These are phyloP conservation scores for Thuidium tamariscinum DNA, from an alignment of 225 moss, liverwort and hornwort genomes.

Conservation along the genomic window DNA sequence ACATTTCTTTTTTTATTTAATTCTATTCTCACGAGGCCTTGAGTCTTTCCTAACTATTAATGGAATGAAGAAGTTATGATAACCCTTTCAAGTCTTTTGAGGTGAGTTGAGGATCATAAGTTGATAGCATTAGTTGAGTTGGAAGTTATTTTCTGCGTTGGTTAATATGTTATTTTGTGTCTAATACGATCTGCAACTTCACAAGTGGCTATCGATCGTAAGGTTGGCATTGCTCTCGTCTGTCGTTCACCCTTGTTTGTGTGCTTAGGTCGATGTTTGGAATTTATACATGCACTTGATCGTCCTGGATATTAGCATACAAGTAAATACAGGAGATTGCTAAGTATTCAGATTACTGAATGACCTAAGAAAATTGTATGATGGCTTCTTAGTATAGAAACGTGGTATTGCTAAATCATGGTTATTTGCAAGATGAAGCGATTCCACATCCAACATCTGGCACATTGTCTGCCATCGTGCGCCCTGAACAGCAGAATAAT, in stretches of 20 bases:
- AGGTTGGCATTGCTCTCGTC: background rate
- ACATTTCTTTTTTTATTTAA: background rate
- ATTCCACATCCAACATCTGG: conserved; percentile 43
- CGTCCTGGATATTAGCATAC: background rate
- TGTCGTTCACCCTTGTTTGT: background rate
- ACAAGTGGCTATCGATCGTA: background rate
- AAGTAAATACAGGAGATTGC: background rate
- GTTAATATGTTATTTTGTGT: background rate
- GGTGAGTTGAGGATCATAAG: background rate
- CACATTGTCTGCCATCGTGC: conserved; percentile 32
- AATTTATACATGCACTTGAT: background rate
- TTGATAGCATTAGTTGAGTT: background rate
- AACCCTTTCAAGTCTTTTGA: background rate
- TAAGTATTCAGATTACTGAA: background rate
- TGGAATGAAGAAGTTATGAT: background rate
- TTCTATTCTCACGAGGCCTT: background rate
- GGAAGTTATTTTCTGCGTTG: background rate
- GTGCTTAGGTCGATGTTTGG: background rate
- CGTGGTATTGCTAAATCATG: background rate
- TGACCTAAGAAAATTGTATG: background rate
- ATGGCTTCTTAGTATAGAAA: background rate
- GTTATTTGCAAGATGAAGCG: conserved; percentile 51
- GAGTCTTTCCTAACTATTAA: background rate
- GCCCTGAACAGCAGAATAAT: conserved; percentile 31
- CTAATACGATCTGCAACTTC: background rate